Conservation (phyloP, 768 basidiomycete species). For the Boletus sp. region DNA sequence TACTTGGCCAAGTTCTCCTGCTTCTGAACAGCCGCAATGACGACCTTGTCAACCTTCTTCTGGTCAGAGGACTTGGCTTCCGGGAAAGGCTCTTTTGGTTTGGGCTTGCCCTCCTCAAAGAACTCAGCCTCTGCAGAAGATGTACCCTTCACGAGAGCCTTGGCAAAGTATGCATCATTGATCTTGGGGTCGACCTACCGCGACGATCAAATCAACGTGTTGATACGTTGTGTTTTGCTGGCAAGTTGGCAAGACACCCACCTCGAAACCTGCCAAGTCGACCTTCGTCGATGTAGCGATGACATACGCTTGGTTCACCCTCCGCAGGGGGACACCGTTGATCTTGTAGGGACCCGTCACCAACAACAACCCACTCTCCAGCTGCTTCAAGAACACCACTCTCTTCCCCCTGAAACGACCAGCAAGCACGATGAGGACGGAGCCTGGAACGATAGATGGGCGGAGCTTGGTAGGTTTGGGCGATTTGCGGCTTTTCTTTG, state of each 20-base stretch:
- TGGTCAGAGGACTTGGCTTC: conserved; percentile 88
- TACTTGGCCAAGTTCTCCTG: conserved; percentile 90
- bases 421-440: conserved; percentile 93
- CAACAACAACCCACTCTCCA: conserved; percentile 86
- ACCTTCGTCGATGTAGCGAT: conserved; percentile 97
- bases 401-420: conserved; percentile 98
- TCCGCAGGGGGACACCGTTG: conserved; percentile 96
- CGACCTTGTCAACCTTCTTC: conserved; percentile 76
- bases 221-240: not conserved
- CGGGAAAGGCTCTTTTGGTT: conserved; percentile 82
- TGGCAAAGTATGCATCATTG: conserved; percentile 92
- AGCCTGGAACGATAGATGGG: conserved; percentile 86
- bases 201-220: conserved; percentile 2
- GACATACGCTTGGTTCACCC: conserved; percentile 98
- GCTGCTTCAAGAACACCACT: conserved; percentile 96
- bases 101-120: conserved; percentile 91
- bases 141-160: conserved; percentile 64
- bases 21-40: conserved; percentile 86
- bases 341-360: conserved; percentile 97
- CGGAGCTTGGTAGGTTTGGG: conserved; percentile 78
- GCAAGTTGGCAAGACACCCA: conserved; percentile 36
- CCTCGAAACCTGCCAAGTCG: conserved; percentile 72
- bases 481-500: conserved; percentile 90
- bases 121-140: conserved; percentile 93
- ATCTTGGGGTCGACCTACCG: conserved; percentile 80